Percentiles rank a stretch among this genome's conserved stretches.
Conservation (phyloP, 1,284 basidiomycete genomes). For the Malassezia yamatoensis region DNA sequence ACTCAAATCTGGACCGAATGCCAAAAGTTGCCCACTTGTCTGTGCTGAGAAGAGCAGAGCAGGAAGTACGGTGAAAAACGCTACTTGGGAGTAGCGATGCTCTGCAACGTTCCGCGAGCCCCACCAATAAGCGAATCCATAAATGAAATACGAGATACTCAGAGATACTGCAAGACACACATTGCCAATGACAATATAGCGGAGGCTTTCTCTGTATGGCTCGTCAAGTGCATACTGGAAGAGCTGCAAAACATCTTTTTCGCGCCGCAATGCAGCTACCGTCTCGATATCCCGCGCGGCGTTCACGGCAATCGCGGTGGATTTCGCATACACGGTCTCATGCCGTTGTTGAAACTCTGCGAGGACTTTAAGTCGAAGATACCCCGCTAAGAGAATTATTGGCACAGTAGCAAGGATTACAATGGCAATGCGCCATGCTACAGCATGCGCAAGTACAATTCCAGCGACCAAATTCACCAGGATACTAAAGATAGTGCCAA, state of each 20-base stretch:
- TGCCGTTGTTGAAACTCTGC: constrained; percentile 38
- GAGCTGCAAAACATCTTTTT: constrained; percentile 30
- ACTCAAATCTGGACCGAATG: constrained; percentile 35
- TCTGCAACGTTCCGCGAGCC: constrained; percentile 35
- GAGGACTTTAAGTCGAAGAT: constrained; percentile 33
- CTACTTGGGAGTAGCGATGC: constrained; percentile 26
- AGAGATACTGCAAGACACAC: constrained; percentile 29
- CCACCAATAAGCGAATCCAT: constrained; percentile 41
- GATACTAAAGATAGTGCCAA: constrained; percentile 38
- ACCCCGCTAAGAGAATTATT: constrained; percentile 29
- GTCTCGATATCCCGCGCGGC: constrained; percentile 33
- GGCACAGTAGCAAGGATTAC: constrained; percentile 34
- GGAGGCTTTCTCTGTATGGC: constrained; percentile 29
- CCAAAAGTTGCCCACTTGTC: constrained; percentile 34
- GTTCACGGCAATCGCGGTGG: constrained; percentile 34
- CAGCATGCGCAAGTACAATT: constrained; percentile 25
- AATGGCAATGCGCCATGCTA: constrained; percentile 34
- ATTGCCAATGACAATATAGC: constrained; percentile 31
- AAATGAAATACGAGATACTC: constrained; percentile 39
- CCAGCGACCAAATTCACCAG: constrained; percentile 34
- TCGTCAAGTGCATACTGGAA: constrained; percentile 22
- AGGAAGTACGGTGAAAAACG: constrained; percentile 37
- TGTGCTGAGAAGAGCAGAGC: constrained; percentile 38
- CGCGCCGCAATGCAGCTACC: constrained; percentile 27
- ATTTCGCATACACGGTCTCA: constrained; percentile 31